A percentile compares a stretch with the other conserved stretches of the same genome.
These are phyloP conservation scores for Phyllosticta citriasiana DNA, from an alignment of 2,329 filamentous ascomycete genomes.

Conservation along the genomic window DNA sequence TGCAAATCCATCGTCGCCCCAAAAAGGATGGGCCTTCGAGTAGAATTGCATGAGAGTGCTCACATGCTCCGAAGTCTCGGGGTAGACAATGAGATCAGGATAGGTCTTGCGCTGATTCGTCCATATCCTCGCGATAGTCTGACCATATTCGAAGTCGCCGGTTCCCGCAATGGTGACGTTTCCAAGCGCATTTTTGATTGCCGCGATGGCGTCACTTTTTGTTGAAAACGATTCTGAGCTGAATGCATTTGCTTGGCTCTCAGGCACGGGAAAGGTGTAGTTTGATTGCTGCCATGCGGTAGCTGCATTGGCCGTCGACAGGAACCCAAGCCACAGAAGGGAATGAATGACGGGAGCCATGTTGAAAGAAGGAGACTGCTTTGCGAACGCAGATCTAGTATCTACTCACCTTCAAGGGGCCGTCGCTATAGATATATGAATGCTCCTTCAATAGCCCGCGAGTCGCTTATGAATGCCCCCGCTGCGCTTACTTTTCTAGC, in stretches of 20 bases:
- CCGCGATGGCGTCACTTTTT: slow-evolving; percentile 3
- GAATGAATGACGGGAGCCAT: background rate
- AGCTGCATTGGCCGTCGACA: background rate
- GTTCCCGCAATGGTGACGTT: slow-evolving; percentile 1
- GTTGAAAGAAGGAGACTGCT: background rate
- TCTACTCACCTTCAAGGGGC: background rate
- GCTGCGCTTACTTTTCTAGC: background rate
- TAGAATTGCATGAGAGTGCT: slow-evolving; percentile 9
- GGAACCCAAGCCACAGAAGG: slow-evolving; percentile 1
- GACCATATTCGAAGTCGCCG: background rate
- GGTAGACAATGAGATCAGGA: slow-evolving; percentile 3
- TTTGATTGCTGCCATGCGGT: slow-evolving; percentile 4
- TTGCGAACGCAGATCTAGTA: background rate
- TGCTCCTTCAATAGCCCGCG: background rate
- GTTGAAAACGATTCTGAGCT: background rate
- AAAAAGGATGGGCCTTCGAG: slow-evolving; percentile 1
- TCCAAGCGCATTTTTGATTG: background rate
- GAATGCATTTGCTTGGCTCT: background rate
- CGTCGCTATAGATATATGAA: background rate
- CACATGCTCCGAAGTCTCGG: slow-evolving; percentile 3
- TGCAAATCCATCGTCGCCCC: slow-evolving; percentile 1
- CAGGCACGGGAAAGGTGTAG: background rate
- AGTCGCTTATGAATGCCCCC: background rate
- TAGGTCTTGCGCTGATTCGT: slow-evolving; percentile 6
- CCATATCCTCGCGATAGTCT: slow-evolving; percentile 2